Evolutionary conservation across 2,329 filamentous ascomycete genomes (phyloP).

Genomic region (Colletotrichum incanum): DNA sequence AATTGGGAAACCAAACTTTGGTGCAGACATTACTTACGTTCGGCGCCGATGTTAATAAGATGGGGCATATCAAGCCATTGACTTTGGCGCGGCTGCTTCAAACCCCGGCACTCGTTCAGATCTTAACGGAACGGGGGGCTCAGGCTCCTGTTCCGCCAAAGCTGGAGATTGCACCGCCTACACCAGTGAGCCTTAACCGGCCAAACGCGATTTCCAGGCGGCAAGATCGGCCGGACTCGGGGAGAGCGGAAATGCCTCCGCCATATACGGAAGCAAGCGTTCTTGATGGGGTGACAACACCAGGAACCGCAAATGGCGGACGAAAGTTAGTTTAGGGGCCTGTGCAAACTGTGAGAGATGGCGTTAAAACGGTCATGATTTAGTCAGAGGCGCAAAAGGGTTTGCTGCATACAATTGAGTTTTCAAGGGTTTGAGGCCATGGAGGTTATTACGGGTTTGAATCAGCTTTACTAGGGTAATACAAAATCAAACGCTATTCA

Average conservation of each 20-base stretch:
- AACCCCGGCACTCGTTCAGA: slow-evolving; percentile 30
- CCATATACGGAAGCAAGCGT: slow-evolving; percentile 3
- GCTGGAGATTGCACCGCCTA: not conserved
- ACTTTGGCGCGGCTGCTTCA: slow-evolving; percentile 26
- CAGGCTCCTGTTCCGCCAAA: slow-evolving; percentile 12
- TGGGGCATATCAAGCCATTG: slow-evolving; percentile 30
- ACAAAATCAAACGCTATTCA: not conserved
- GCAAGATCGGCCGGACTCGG: not conserved
- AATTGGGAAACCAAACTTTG: slow-evolving; percentile 39
- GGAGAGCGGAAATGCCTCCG: slow-evolving; percentile 11
- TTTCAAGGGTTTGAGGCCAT: not conserved
- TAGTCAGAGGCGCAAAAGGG: not conserved
- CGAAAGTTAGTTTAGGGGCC: not conserved
- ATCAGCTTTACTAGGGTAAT: not conserved
- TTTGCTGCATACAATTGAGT: not conserved
- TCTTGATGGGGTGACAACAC: not conserved
- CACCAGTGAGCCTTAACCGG: not conserved
- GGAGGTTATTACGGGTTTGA: not conserved
- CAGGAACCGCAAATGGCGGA: not conserved
- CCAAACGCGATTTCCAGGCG: not conserved
- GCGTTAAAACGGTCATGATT: not conserved
- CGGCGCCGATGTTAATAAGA: slow-evolving; percentile 44
- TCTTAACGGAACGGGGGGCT: slow-evolving; percentile 35
- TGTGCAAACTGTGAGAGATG: not conserved
- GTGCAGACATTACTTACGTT: slow-evolving; percentile 40